Evolutionary conservation across 495 filamentous ascomycete species (phyloP), one percentile per base, ranked within the genome.

Genomic region (Annulohypoxylon stygium): DNA sequence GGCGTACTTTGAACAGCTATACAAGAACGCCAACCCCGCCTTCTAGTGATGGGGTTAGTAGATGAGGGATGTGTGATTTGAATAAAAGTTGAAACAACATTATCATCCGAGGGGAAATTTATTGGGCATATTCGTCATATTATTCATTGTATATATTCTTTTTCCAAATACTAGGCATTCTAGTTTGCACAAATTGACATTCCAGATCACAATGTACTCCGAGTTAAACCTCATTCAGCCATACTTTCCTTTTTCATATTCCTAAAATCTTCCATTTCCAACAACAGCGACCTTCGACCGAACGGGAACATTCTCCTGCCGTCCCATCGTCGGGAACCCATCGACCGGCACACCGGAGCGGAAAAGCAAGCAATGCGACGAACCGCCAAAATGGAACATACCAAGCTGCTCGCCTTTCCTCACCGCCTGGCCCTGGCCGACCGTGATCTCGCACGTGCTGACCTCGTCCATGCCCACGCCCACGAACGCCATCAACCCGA

Each of bases 311-410:
- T 91, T 92, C 45, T 83, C 80, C 48, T 76, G 58, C 36, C 81
- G 78, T 0, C 84, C 84, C 0, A 83, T 69, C 39, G 83, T 69
- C 1, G 88, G 89, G 69, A 90, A 89, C 1, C 81, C 76, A 1
- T 78, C 76, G 0, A 86, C 69, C 50, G 77, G 78, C 43, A 83
- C 81, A 8, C 76, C 82, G 61, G 80, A 71, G 9, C 83, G 67
- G 64, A 93, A 92, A 1, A 93, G 69, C 71, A 93, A 69, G 66
- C 88, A 90, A 70, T 91, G 86, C 4, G 86, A 89, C 9, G 85
- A 88, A 4, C 91, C 91, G 12, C 91, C 91, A 79, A 90, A 93
- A 76, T 93, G 91, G 77, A 93, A 93, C 90, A 91, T 92, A 20
- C 90, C 91, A 43, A 89, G 79, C 77, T 91, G 79, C 8, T 93